These are phyloP conservation scores for Eimeria acervulina DNA, from an alignment of 169 alveolate genomes.

Conservation along the genomic window DNA sequence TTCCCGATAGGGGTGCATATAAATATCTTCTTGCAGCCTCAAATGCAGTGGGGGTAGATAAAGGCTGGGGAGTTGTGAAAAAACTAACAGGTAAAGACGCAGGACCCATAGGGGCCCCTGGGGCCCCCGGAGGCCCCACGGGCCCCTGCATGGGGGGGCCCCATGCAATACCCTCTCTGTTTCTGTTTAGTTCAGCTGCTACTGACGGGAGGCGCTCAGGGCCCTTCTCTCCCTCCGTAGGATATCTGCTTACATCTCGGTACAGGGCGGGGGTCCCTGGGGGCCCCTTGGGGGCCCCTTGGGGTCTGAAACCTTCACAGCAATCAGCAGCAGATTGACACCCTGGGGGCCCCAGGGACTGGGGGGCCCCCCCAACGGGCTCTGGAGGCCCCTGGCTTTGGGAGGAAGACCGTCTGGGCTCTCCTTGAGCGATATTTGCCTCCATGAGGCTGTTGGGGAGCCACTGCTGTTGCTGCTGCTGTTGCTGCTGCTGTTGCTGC, in stretches of 20 bases:
- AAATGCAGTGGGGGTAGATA: not conserved
- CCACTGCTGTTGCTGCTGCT: not conserved
- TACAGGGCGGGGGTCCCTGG: not conserved
- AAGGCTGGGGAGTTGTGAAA: not conserved
- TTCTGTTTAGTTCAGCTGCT: not conserved
- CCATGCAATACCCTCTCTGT: not conserved
- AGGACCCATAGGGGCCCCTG: not conserved
- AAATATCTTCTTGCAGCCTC: not conserved
- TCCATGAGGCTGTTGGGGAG: not conserved
- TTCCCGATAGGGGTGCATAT: not conserved
- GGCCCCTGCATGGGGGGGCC: not conserved
- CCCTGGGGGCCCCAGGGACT: slow-evolving; percentile 3
- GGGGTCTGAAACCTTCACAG: not conserved
- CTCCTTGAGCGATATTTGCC: not conserved
- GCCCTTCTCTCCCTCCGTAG: not conserved
- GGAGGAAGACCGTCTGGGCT: not conserved
- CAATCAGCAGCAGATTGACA: not conserved
- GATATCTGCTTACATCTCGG: not conserved
- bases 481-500: not conserved
- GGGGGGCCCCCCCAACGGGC: not conserved
- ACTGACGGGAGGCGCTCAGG: not conserved
- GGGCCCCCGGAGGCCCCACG: not conserved
- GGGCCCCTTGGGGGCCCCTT: not conserved
- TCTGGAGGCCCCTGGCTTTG: not conserved
- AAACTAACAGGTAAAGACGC: not conserved